A percentile compares a stretch with the other conserved stretches of the same genome.
These are phyloP conservation scores for Quambalaria eucalypti DNA, from an alignment of 1,284 basidiomycete genomes.

Conservation along the genomic window DNA sequence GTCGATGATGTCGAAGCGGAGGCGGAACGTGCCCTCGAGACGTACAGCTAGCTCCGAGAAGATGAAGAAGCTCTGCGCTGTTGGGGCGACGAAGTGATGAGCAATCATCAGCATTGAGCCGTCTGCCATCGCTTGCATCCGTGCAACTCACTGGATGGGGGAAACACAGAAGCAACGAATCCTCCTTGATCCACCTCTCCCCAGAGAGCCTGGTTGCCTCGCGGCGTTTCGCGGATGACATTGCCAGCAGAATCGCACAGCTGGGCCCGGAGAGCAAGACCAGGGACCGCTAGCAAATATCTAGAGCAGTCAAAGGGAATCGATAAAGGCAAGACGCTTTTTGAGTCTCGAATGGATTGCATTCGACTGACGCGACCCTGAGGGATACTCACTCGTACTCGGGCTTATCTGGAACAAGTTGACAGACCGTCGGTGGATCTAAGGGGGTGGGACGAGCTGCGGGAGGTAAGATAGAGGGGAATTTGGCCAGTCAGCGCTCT, in stretches of 20 bases:
- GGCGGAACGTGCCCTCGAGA: conserved; percentile 17
- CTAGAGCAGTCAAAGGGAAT: too few relatives aligned
- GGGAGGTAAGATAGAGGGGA: not conserved
- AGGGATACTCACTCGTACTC: not conserved
- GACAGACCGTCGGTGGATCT: conserved; percentile 8
- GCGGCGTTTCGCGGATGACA: not conserved
- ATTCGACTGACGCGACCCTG: too few relatives aligned
- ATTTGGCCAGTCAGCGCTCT: too few relatives aligned
- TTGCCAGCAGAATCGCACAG: too few relatives aligned
- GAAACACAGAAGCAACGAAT: conserved; percentile 4
- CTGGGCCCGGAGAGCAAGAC: too few relatives aligned
- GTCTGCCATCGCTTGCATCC: not conserved
- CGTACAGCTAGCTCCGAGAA: conserved; percentile 31
- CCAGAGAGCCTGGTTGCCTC: not conserved
- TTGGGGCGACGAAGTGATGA: not conserved
- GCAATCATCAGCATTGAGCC: not conserved
- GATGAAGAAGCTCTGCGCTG: conserved; percentile 22
- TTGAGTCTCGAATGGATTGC: too few relatives aligned
- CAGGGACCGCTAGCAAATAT: too few relatives aligned
- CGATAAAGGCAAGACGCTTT: too few relatives aligned
- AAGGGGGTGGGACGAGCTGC: conserved; percentile 4
- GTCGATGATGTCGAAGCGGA: conserved; percentile 25
- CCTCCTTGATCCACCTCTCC: conserved; percentile 3
- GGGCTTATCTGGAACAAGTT: conserved; percentile 1
- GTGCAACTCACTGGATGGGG: not conserved